Evolutionary conservation across 345 rosid species (phyloP), one percentile per base, ranked within the genome.

Genomic region (Excoecaria agallocha): DNA sequence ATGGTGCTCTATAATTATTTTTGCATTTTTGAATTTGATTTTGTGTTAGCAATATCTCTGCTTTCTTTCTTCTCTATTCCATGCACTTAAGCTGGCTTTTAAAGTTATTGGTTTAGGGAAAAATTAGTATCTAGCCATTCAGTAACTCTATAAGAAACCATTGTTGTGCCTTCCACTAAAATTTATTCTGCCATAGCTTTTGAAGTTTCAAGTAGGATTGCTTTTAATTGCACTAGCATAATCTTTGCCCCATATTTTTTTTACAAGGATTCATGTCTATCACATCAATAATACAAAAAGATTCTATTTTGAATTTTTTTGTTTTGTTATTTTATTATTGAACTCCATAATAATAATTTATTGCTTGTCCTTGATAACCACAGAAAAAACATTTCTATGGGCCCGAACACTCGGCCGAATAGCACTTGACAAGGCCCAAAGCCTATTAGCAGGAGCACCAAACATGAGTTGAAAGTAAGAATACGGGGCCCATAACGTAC

Each of bases 61-160:
- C 7, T 12, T 66, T 66, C 22, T 66, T 6, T 43, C 35, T 46
- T 46, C 43, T 67, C 6, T 37, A 12, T 20, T 24, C 12, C 70
- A 16, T 12, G 56, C 6, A 49, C 51, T 49, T 39, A 67, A 66
- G 19, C 49, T 64, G 11, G 68, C 75, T 45, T 62, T 56, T 74
- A 54, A 65, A 63, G 69, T 35, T 58, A 59, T 75, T 88, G 73
- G 71, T 82, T 77, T 77, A 95, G 99, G 89, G 93, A 91, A 13
- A 93, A 91, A 83, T 87, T 96, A 24, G 82, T 82, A 25, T 87
- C 98, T 17, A 87, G 90, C 73, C 99, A 93, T 85, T 93, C 97
- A 4, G 76, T 88, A 78, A 95, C 99, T 55, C 82, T 86, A 3
- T 73, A 83, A 78, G 98, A 95, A 85, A 91, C 96, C 8, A 74